Conservation (phyloP, 306 rosid genomes). For the Nissolia schottii region DNA sequence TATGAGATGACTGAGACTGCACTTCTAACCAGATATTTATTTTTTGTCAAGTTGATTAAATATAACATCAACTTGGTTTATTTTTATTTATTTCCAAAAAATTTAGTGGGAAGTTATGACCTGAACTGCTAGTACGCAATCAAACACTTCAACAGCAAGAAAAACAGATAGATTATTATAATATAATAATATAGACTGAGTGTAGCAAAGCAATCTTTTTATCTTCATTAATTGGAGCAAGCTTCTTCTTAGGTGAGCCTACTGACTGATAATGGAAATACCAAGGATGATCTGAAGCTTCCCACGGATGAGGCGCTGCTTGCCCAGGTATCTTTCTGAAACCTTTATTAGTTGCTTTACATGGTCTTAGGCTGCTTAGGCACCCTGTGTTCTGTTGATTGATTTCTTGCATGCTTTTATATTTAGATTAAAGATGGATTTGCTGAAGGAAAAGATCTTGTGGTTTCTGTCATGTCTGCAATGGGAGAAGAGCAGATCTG, state of each 20-base stretch:
- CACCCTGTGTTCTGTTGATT: not conserved
- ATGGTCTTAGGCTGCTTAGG: not conserved
- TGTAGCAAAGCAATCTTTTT: conserved; percentile 6
- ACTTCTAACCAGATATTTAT: not conserved
- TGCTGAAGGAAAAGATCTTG: conserved; percentile 72
- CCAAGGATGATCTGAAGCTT: conserved; percentile 77
- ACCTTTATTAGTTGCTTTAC: not conserved
- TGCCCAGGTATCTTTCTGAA: conserved; percentile 39
- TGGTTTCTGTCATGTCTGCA: conserved; percentile 71
- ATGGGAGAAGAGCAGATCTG: conserved; percentile 81
- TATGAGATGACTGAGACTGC: not conserved
- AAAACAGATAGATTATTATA: not conserved
- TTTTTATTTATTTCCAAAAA: not conserved
- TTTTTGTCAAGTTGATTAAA: not conserved
- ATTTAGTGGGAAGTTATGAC: not conserved
- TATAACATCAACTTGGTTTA: not conserved
- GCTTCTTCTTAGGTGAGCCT: conserved; percentile 57
- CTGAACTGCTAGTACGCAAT: not conserved
- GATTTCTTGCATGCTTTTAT: not conserved
- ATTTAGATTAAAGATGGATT: conserved; percentile 64
- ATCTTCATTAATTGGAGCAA: conserved; percentile 8
- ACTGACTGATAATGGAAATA: conserved; percentile 65
- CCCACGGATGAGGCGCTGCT: conserved; percentile 67
- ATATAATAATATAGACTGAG: not conserved
- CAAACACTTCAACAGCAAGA: not conserved